Base-by-base conservation (phyloP, 306 rosid genomes). In the Mimosa pudica region DNA sequence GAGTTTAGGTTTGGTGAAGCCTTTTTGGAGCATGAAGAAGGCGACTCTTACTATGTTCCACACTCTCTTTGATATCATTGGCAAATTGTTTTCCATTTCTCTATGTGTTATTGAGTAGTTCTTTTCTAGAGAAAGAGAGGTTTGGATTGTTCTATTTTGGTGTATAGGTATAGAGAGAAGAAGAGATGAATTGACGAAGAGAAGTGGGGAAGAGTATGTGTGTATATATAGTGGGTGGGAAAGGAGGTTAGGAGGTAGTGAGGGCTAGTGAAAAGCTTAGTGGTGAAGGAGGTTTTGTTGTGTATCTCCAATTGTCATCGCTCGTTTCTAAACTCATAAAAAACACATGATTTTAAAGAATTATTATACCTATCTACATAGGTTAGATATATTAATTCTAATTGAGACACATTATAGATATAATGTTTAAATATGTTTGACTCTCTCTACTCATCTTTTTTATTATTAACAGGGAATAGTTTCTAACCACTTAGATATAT, bases 1-100 rank as follows among this genome's bases (percentile, higher is more conserved):
- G 10, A 91, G 80, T 74, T 92, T 92, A 0, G 92, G 75, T 81
- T 91, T 95, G 11, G 91, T 77, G 13, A 94, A 46, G 65, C 95
- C 89, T 86, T 90, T 92, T 64, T 95, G 77, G 33, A 92, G 51
- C 97, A 92, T 91, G 90, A 87, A 92, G 79, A 75, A 89, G 2
- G 72, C 85, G 12, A 90, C 90, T 4, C 97, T 95, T 36, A 86
- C 86, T 71, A 91, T 84, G n/a, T 65, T 88, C 94, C 97, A 90
- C 44, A 89, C 68, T 47, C 77, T 91, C 90, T 91, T 91, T 0
- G 89, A 85, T 20, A 89, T 17, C 17, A 78, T 82, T 9, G 89
- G 84, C 32, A 80, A 17, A 47, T 78, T 88, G 14, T 55, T 73
- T 17, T 87, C 94, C 94, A 90, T 88, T 48, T 88, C 45, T 52